These are phyloP conservation scores for Scleroderma bovista DNA, from an alignment of 768 basidiomycete species.

Conservation along the genomic window DNA sequence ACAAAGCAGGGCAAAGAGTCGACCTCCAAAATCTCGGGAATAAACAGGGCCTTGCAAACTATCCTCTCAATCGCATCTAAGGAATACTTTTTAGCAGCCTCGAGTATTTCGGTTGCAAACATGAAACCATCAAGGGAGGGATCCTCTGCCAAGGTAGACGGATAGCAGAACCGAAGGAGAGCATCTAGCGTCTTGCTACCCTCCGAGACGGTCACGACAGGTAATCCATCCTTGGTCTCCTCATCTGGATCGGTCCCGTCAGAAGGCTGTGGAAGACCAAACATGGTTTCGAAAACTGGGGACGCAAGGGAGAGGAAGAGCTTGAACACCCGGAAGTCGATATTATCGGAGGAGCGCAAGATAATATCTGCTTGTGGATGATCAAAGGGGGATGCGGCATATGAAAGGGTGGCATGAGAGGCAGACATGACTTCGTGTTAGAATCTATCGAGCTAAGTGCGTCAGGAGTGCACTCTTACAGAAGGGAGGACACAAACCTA, in stretches of 20 bases:
- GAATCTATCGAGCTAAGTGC: too few species aligned
- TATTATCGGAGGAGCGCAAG: conserved; percentile 20
- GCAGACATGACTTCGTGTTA: too few species aligned
- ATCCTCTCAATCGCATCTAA: conserved; percentile 11
- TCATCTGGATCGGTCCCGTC: neutral
- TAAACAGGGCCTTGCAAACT: conserved; percentile 15
- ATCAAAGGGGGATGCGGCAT: conserved; percentile 17
- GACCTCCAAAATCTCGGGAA: conserved; percentile 10
- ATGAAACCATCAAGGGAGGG: conserved; percentile 11
- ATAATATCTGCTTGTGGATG: conserved; percentile 19
- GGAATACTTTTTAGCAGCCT: conserved; percentile 13
- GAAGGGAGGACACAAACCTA: too few species aligned
- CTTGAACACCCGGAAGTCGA: conserved; percentile 29
- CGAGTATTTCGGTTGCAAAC: conserved; percentile 7
- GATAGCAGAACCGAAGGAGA: conserved; percentile 25
- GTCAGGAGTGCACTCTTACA: too few species aligned
- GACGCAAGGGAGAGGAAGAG: conserved; percentile 30
- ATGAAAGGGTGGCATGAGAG: neutral
- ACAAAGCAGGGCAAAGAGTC: conserved; percentile 28
- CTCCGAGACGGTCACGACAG: conserved; percentile 17
- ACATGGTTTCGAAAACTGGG: conserved; percentile 29
- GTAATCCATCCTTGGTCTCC: conserved; percentile 13
- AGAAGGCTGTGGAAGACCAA: conserved; percentile 24
- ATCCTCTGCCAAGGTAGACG: conserved; percentile 15
- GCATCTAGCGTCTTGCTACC: conserved; percentile 16